A percentile compares a stretch with the other conserved stretches of the same genome.
Conservation (phyloP, 2,329 filamentous ascomycete genomes). For the Microdochium trichocladiopsis region DNA sequence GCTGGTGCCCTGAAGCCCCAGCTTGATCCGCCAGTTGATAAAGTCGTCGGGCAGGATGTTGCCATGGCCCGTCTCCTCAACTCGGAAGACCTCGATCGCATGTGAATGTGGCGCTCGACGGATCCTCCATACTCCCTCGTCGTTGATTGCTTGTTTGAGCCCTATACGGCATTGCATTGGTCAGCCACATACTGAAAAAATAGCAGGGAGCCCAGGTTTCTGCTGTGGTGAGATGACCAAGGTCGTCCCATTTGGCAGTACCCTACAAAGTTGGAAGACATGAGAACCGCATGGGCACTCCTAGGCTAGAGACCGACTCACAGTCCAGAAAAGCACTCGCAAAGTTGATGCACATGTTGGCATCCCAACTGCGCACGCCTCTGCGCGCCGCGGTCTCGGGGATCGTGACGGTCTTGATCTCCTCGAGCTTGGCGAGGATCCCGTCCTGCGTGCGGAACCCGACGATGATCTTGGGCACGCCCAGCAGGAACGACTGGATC, state of each 20-base stretch:
- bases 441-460: constrained; percentile 75
- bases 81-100: constrained; percentile 64
- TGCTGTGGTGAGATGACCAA: too few species aligned
- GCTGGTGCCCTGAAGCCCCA: constrained; percentile 15
- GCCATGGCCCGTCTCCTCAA: constrained; percentile 69
- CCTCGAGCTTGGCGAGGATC: constrained; percentile 63
- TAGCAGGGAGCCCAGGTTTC: too few species aligned
- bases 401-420: constrained; percentile 73
- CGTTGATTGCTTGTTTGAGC: constrained; percentile 54
- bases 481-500: constrained; percentile 92
- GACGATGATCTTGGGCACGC: constrained; percentile 85
- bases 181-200: not conserved
- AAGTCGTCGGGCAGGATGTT: constrained; percentile 73
- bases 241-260: too few species aligned
- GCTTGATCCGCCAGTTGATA: constrained; percentile 62
- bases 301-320: constrained; percentile 33
- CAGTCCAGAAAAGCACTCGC: constrained; percentile 70
- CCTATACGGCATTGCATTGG: constrained; percentile 34
- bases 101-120: constrained; percentile 54
- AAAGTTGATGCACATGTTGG: constrained; percentile 91
- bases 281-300: too few species aligned
- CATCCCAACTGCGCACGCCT: constrained; percentile 73
- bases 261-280: too few species aligned
- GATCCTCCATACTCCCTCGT: constrained; percentile 78
- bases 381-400: constrained; percentile 65